Conservation (phyloP, 2,329 filamentous ascomycete species). For the Parastagonospora avenae region DNA sequence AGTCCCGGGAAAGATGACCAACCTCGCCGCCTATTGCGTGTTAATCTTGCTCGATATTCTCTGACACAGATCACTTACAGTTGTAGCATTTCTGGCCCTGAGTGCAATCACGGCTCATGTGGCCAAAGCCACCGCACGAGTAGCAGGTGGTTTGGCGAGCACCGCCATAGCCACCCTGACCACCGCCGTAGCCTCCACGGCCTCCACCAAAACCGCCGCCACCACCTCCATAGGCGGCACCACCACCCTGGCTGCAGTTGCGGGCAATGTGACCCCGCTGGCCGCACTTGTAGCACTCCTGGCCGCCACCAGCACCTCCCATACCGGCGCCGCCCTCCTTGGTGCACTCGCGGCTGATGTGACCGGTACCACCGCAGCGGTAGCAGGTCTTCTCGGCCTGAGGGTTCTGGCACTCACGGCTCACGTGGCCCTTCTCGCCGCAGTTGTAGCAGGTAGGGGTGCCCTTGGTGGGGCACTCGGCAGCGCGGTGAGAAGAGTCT, state of each 20-base stretch:
- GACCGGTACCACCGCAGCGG: conserved; percentile 79
- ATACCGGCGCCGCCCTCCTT: conserved; percentile 57
- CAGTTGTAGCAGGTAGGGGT: conserved; percentile 56
- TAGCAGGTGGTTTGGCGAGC: conserved; percentile 75
- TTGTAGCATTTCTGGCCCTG: conserved; percentile 99
- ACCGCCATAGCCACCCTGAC: conserved; percentile 54
- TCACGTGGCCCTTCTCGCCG: conserved; percentile 55
- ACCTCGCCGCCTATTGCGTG: conserved; percentile 70
- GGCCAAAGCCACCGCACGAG: conserved; percentile 94
- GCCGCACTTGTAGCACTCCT: conserved; percentile 97
- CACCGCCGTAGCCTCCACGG: conserved; percentile 50
- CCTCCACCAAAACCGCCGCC: conserved; percentile 56
- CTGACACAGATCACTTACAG: conserved; percentile 61
- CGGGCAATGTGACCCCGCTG: conserved; percentile 95
- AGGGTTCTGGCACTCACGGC: conserved; percentile 88
- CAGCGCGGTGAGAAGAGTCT: conserved; percentile 56
- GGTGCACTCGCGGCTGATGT: conserved; percentile 87
- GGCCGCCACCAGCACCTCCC: conserved; percentile 52
- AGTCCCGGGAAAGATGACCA: conserved; percentile 94
- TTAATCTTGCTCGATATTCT: conserved; percentile 25
- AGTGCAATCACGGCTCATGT: conserved; percentile 98
- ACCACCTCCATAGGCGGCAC: conserved; percentile 43
- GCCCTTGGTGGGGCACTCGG: conserved; percentile 58
- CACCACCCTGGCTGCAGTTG: conserved; percentile 75
- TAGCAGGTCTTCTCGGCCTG: conserved; percentile 81